Evolutionary conservation across 352 stramenopile genomes (phyloP).

Genomic region (Pythium apleroticum): DNA sequence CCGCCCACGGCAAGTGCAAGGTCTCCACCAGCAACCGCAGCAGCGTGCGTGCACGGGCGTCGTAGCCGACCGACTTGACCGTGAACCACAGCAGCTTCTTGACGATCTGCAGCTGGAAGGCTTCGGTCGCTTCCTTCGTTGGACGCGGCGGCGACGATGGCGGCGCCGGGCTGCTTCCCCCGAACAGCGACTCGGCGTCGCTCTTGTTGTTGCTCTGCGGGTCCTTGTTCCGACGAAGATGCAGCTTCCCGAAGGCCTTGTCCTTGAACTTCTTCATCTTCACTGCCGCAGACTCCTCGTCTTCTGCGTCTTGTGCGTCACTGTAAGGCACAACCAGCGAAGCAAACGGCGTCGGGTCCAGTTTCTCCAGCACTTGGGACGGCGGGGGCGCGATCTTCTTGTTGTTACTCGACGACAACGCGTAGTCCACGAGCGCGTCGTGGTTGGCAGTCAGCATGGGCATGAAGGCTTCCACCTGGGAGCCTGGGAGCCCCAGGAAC

Average conservation of each 20-base stretch:
- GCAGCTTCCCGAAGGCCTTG: constrained; percentile 20
- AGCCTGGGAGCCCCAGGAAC: constrained; percentile 51
- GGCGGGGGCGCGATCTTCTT: background rate
- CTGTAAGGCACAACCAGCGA: constrained; percentile 42
- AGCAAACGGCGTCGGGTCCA: constrained; percentile 67
- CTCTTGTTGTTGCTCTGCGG: constrained; percentile 26
- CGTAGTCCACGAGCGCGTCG: constrained; percentile 24
- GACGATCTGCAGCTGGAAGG: constrained; percentile 60
- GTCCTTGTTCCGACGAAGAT: constrained; percentile 34
- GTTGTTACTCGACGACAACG: constrained; percentile 14
- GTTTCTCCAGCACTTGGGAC: constrained; percentile 19
- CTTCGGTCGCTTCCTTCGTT: constrained; percentile 26
- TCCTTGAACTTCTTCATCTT: constrained; percentile 29
- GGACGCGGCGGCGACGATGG: constrained; percentile 8
- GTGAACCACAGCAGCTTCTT: constrained; percentile 80
- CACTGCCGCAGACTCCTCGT: background rate
- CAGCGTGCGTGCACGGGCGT: constrained; percentile 61
- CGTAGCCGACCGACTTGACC: constrained; percentile 74
- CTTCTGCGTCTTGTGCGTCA: background rate
- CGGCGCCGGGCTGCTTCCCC: background rate
- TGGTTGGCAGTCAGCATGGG: constrained; percentile 60
- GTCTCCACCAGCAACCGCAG: constrained; percentile 45
- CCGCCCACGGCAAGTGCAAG: constrained; percentile 56
- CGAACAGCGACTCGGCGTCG: background rate
- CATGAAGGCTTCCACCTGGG: constrained; percentile 66